A percentile compares a stretch with the other conserved stretches of the same genome.
phyloP scores from a whole-genome alignment of 257 asterid genomes.

The Penstemon barbatus region DNA sequence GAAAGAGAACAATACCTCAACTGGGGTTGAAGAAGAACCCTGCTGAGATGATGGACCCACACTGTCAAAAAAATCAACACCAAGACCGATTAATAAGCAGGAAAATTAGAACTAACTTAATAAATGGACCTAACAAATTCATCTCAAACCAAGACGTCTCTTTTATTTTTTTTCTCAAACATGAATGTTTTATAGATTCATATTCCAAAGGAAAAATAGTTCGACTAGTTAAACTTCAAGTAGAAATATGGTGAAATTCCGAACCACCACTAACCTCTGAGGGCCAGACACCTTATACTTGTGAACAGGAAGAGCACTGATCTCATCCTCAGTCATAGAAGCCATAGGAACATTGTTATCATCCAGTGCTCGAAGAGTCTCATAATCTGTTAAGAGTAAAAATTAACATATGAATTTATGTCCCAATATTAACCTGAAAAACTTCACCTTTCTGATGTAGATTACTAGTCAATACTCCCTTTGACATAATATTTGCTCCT shows the following conservation, averaged over 20 bases:
- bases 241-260: constrained; percentile 20
- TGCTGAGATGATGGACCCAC: constrained; percentile 60
- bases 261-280: constrained; percentile 55
- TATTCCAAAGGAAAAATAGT: neutral
- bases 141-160: constrained; percentile 7
- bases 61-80: constrained; percentile 48
- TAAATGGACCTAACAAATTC: neutral
- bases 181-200: neutral
- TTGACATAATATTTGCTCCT: too few relatives aligned
- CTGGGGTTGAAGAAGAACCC: constrained; percentile 61
- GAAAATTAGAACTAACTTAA: neutral
- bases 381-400: constrained; percentile 67
- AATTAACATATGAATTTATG: constrained; percentile 15
- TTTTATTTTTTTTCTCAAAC: constrained; percentile 2
- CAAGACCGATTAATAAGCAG: constrained; percentile 18
- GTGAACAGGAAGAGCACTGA: constrained; percentile 95
- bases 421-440: constrained; percentile 8
- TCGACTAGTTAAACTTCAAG: constrained; percentile 6
- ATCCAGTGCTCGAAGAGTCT: constrained; percentile 88
- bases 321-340: constrained; percentile 96
- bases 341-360: constrained; percentile 83
- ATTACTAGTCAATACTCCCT: neutral
- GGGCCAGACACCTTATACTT: constrained; percentile 78
- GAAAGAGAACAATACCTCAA: constrained; percentile 57
- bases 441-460: constrained; percentile 8